These are phyloP conservation scores for Roridomyces roridus DNA, from an alignment of 768 basidiomycete species.

Conservation along the genomic window DNA sequence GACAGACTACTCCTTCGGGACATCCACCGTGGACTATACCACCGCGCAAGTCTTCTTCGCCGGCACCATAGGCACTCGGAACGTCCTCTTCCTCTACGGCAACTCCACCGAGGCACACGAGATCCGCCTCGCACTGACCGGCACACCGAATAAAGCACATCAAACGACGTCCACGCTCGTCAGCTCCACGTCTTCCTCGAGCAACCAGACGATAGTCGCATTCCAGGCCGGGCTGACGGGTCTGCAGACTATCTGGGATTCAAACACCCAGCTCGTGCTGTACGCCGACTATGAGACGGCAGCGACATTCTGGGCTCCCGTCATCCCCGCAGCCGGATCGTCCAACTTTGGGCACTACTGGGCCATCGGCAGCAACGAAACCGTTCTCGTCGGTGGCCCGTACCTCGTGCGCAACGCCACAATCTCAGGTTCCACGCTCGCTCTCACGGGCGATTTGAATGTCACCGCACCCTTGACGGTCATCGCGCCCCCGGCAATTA, in stretches of 20 bases:
- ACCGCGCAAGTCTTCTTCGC: conserved; percentile 79
- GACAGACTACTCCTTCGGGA: conserved; percentile 76
- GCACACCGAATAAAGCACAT: conserved; percentile 48
- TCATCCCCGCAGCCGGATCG: conserved; percentile 53
- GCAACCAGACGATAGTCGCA: conserved; percentile 49
- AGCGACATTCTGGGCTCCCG: conserved; percentile 79
- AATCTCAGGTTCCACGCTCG: conserved; percentile 55
- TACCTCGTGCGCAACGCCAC: conserved; percentile 66
- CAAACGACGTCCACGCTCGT: conserved; percentile 34
- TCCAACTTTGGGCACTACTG: conserved; percentile 64
- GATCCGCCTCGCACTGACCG: conserved; percentile 49
- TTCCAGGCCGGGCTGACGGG: conserved; percentile 56
- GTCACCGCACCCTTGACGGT: conserved; percentile 62
- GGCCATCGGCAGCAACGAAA: conserved; percentile 74
- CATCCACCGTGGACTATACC: conserved; percentile 65
- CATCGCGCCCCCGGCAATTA: conserved; percentile 61
- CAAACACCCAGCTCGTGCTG: conserved; percentile 68
- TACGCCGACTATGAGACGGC: conserved; percentile 72
- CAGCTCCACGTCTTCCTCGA: conserved; percentile 32
- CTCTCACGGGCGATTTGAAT: conserved; percentile 73
- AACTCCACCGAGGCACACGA: conserved; percentile 63
- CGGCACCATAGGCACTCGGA: conserved; percentile 62
- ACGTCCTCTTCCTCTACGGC: conserved; percentile 70
- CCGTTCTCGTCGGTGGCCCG: conserved; percentile 70
- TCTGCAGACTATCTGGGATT: conserved; percentile 70